Conservation (phyloP, 805 yeast species). For the Blastobotrys terrestris region DNA sequence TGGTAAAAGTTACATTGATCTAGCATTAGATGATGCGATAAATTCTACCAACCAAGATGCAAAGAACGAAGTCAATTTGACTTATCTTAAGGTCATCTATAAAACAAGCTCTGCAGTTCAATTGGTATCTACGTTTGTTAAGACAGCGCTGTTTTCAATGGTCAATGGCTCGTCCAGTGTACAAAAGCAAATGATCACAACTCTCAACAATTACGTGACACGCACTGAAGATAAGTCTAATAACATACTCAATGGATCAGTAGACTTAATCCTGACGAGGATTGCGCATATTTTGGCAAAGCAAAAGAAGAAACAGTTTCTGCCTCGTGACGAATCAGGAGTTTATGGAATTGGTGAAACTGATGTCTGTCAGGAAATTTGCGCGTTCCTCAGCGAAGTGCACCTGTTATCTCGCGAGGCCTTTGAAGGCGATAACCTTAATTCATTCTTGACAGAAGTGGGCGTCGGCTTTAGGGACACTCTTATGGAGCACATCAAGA, state of each 20-base stretch:
- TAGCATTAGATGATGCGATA: slow-evolving; percentile 62
- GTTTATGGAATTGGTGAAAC: slow-evolving; percentile 40
- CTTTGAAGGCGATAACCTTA: slow-evolving; percentile 43
- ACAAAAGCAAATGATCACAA: slow-evolving; percentile 52
- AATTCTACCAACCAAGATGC: slow-evolving; percentile 32
- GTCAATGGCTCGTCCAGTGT: slow-evolving; percentile 49
- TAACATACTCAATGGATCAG: slow-evolving; percentile 52
- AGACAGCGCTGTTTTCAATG: slow-evolving; percentile 70
- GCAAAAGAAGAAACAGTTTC: slow-evolving; percentile 73
- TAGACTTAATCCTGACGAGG: slow-evolving; percentile 47
- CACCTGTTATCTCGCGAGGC: slow-evolving; percentile 36
- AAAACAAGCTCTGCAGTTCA: slow-evolving; percentile 54
- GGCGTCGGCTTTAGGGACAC: slow-evolving; percentile 54
- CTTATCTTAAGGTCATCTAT: slow-evolving; percentile 45
- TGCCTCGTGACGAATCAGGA: slow-evolving; percentile 32
- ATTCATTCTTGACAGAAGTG: slow-evolving; percentile 45
- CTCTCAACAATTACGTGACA: slow-evolving; percentile 55
- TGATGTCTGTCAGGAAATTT: slow-evolving; percentile 58
- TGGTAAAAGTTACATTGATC: slow-evolving; percentile 68
- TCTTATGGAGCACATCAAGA: slow-evolving; percentile 66
- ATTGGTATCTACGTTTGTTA: slow-evolving; percentile 64
- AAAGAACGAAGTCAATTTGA: slow-evolving; percentile 36
- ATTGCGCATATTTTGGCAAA: slow-evolving; percentile 47
- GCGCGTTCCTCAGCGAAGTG: slow-evolving; percentile 43
- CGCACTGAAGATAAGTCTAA: slow-evolving; percentile 62